Conservation (phyloP, 1,139 yeast genomes). For the Insectozyma bohioensis region DNA sequence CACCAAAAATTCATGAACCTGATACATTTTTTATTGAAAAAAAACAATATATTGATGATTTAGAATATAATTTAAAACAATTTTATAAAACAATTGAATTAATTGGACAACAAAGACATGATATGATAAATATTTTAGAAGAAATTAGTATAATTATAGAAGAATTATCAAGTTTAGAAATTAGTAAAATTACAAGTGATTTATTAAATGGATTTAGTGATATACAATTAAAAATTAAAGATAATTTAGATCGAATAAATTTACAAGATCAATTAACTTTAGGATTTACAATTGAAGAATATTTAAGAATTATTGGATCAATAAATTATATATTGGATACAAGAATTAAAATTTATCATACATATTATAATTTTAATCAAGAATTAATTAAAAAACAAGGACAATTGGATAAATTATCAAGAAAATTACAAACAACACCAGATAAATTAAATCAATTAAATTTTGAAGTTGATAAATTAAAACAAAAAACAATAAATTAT, state of each 20-base stretch:
- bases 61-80: slow-evolving; percentile 72
- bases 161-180: slow-evolving; percentile 71
- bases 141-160: slow-evolving; percentile 62
- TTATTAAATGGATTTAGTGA: slow-evolving; percentile 60
- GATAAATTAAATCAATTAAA: slow-evolving; percentile 57
- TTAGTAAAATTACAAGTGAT: slow-evolving; percentile 64
- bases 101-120: slow-evolving; percentile 74
- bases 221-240: slow-evolving; percentile 69
- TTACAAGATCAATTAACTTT: slow-evolving; percentile 84
- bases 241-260: slow-evolving; percentile 74
- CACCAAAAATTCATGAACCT: slow-evolving; percentile 68
- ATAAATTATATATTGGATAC: slow-evolving; percentile 74
- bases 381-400: slow-evolving; percentile 49
- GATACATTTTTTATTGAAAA: slow-evolving; percentile 77
- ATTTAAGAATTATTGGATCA: slow-evolving; percentile 74
- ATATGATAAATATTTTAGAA: slow-evolving; percentile 51
- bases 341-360: slow-evolving; percentile 67
- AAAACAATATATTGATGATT: slow-evolving; percentile 64
- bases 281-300: slow-evolving; percentile 87
- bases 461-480: slow-evolving; percentile 58
- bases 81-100: slow-evolving; percentile 72
- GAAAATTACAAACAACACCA: slow-evolving; percentile 54
- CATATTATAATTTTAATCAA: too few relatives aligned
- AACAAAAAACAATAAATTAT: slow-evolving; percentile 54
- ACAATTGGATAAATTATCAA: slow-evolving; percentile 52